Evolutionary conservation across 169 alveolate species (phyloP).

Genomic region (Cryptosporidium parvum): DNA sequence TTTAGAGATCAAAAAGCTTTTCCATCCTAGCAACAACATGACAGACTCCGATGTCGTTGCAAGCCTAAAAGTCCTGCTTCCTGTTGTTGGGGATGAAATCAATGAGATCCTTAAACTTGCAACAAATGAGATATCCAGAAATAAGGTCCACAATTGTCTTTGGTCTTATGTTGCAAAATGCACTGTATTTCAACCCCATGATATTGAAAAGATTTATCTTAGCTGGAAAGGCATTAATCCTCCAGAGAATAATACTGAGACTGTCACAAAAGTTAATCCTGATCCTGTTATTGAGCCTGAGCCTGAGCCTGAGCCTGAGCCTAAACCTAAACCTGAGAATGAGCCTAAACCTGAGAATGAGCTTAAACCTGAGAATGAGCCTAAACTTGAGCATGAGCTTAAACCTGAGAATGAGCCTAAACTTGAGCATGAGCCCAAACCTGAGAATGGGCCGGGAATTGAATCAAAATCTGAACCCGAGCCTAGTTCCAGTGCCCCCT

Average conservation of each 20-base stretch:
- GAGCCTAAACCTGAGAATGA: background rate
- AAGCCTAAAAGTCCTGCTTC: slow-evolving; percentile 58
- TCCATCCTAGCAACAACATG: slow-evolving; percentile 53
- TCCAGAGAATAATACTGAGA: background rate
- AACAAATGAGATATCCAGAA: slow-evolving; percentile 29
- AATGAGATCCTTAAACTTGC: slow-evolving; percentile 56
- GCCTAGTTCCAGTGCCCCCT: background rate
- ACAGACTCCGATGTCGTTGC: slow-evolving; percentile 70
- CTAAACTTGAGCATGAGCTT: background rate
- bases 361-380: background rate
- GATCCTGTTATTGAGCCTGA: background rate
- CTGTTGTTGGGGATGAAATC: slow-evolving; percentile 70
- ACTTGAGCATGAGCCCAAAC: background rate
- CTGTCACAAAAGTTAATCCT: background rate
- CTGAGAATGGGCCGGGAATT: background rate
- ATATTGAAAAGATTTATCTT: slow-evolving; percentile 62
- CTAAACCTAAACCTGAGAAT: background rate
- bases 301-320: background rate
- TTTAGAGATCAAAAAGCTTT: slow-evolving; percentile 41
- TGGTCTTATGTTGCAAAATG: slow-evolving; percentile 74
- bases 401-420: background rate
- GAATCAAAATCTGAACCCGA: background rate
- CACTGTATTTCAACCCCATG: slow-evolving; percentile 69
- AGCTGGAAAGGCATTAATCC: slow-evolving; percentile 70
- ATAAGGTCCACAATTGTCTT: slow-evolving; percentile 39